Evolutionary conservation across 257 asterid species (phyloP), one percentile per base, ranked within the genome.

Genomic region (Lavandula angustifolia): DNA sequence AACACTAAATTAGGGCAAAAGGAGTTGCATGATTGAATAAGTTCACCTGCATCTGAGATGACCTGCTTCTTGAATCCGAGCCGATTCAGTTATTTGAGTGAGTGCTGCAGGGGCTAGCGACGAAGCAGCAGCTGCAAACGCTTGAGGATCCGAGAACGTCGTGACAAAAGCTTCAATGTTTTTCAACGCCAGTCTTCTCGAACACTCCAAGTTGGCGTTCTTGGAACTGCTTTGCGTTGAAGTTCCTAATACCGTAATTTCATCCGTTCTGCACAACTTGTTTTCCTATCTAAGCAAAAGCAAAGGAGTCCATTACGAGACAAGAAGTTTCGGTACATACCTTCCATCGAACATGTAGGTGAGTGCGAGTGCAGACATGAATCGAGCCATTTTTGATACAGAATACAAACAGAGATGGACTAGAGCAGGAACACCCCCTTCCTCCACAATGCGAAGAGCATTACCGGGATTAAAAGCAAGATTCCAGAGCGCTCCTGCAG

Each of bases 401-500:
- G 98, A 91, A 33, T 90, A 75, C 61, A 90, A 84, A 55, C 98
- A 88, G 53, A 91, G 86, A 77, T 84, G 78, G 63, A 76, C 96
- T 3, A 91, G 78, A 29, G 86, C 85, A 6, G 84, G 80, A 74
- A 91, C 96, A 18, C 98, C 98, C 9, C 92, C 96, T 80, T 88
- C 98, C 76, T 86, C 98, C 62, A 85, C 89, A 48, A 91, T 86
- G 34, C 94, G 94, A 35, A 91, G 84, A 52, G 98, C 96, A 73
- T 91, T 91, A 29, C 94, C 89, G 32, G 98, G 92, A 64, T 86
- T 83, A 74, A 88, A 91, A 66, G 98, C 96, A 68, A 91, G 96
- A 72, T 88, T 89, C 98, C 96, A 89, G 60, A 92, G 95, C 48
- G 98, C 98, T 60, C 98, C 98, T 18, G 95, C 95, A 54, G 98